A percentile compares a stretch with the other conserved stretches of the same genome.
Evolutionary conservation across 495 filamentous ascomycete genomes (phyloP).

Genomic region (Hypoxylon cercidicola): DNA sequence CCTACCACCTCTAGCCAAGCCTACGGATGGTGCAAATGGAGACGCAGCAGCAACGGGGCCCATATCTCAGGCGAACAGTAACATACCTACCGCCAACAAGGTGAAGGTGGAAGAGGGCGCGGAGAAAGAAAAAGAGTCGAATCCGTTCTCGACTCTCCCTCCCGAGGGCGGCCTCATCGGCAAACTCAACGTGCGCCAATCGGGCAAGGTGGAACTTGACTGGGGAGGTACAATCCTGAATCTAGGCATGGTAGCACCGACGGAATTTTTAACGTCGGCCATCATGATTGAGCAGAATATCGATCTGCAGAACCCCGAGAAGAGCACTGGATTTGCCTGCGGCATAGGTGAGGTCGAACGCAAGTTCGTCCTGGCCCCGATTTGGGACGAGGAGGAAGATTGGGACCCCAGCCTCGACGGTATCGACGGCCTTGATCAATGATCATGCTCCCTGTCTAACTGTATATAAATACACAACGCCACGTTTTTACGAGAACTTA

Average conservation of each 20-base stretch:
- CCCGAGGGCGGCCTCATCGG: slow-evolving; percentile 63
- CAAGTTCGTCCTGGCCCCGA: slow-evolving; percentile 65
- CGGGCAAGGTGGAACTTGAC: slow-evolving; percentile 66
- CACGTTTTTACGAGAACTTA: too few species aligned
- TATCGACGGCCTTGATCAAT: slow-evolving; percentile 25
- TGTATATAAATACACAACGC: background rate
- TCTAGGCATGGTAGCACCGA: slow-evolving; percentile 54
- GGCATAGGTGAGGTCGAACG: slow-evolving; percentile 69
- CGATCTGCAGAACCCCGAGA: slow-evolving; percentile 50
- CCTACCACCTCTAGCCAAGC: slow-evolving; percentile 62
- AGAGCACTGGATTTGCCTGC: slow-evolving; percentile 56
- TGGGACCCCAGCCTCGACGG: slow-evolving; percentile 49
- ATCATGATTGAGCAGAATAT: slow-evolving; percentile 58
- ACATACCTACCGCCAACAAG: slow-evolving; percentile 26
- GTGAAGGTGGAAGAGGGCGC: slow-evolving; percentile 44
- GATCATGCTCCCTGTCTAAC: background rate
- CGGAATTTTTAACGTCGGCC: slow-evolving; percentile 57
- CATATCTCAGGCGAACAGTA: slow-evolving; percentile 45
- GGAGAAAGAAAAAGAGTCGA: slow-evolving; percentile 19
- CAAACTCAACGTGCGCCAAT: slow-evolving; percentile 67
- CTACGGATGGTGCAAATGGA: slow-evolving; percentile 29
- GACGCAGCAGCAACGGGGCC: slow-evolving; percentile 46
- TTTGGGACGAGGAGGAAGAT: slow-evolving; percentile 61
- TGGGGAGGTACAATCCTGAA: slow-evolving; percentile 68
- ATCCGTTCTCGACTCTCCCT: slow-evolving; percentile 44